A percentile compares a stretch with the other conserved stretches of the same genome.
These are phyloP conservation scores for Yamadazyma takamatsuzukensis DNA, from an alignment of 805 yeast genomes.

Conservation along the genomic window DNA sequence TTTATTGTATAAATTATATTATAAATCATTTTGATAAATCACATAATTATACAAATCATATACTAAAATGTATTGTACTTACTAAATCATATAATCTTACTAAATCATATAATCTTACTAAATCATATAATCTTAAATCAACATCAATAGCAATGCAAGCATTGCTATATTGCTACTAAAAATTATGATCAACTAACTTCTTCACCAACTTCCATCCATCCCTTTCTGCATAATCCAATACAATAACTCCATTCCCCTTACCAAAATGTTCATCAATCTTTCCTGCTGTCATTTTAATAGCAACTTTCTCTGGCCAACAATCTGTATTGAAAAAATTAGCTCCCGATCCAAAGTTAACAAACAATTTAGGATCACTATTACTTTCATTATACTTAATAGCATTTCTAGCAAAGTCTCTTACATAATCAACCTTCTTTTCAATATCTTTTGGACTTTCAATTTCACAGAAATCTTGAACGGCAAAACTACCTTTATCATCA, in stretches of 20 bases:
- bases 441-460: constrained; percentile 50
- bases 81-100: too few species aligned
- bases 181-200: constrained; percentile 50
- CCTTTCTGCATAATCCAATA: constrained; percentile 63
- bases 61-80: too few species aligned
- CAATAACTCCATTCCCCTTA: constrained; percentile 59
- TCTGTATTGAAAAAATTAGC: constrained; percentile 65
- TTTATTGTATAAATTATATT: too few species aligned
- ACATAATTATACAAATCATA: too few species aligned
- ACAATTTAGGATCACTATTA: constrained; percentile 48
- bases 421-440: constrained; percentile 51
- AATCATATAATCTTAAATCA: too few species aligned
- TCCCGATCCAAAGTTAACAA: constrained; percentile 70
- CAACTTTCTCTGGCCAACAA: constrained; percentile 73
- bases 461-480: constrained; percentile 75
- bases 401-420: constrained; percentile 50
- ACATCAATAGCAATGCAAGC: too few species aligned
- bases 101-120: too few species aligned
- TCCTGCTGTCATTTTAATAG: constrained; percentile 45
- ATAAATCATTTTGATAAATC: too few species aligned
- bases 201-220: constrained; percentile 57
- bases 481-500: constrained; percentile 59
- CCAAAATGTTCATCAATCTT: constrained; percentile 46
- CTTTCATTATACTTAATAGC: constrained; percentile 50
- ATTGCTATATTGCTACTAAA: constrained; percentile 26